Conservation (phyloP, 441 rosid genomes). For the Eutrema salsugineum region DNA sequence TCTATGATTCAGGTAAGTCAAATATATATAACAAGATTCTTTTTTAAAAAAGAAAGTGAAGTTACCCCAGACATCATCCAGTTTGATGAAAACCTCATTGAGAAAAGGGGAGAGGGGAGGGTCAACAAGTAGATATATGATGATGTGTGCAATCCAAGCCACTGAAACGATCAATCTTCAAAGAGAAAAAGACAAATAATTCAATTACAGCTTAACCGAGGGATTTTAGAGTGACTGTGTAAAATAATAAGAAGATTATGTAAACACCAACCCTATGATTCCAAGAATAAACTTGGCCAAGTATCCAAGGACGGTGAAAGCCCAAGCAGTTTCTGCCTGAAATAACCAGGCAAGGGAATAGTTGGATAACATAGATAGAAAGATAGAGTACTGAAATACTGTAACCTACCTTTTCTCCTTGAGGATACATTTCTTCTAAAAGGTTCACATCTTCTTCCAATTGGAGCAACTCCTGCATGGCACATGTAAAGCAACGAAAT, state of each 20-base stretch:
- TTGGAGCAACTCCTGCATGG: slow-evolving; percentile 73
- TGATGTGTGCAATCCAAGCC: slow-evolving; percentile 89
- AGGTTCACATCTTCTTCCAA: slow-evolving; percentile 92
- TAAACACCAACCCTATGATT: slow-evolving; percentile 60
- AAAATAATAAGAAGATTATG: not conserved
- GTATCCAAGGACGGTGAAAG: slow-evolving; percentile 85
- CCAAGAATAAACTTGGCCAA: slow-evolving; percentile 83
- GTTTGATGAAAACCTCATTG: slow-evolving; percentile 89
- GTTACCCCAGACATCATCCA: slow-evolving; percentile 91
- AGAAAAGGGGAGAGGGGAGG: slow-evolving; percentile 88
- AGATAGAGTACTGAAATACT: not conserved
- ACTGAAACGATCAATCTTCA: slow-evolving; percentile 82
- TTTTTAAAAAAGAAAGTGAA: not conserved
- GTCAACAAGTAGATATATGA: slow-evolving; percentile 70
- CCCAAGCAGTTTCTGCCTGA: slow-evolving; percentile 96
- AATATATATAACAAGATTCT: too few relatives aligned
- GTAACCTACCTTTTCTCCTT: slow-evolving; percentile 76
- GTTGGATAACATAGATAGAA: not conserved
- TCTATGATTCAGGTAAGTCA: too few relatives aligned
- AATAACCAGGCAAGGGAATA: slow-evolving; percentile 16
- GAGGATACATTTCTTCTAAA: slow-evolving; percentile 91
- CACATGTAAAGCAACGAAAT: slow-evolving; percentile 7
- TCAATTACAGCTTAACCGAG: not conserved
- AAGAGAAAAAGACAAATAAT: slow-evolving; percentile 7
- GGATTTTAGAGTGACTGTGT: not conserved